Conservation (phyloP, 129 eudicot genomes). For the Scalesia atractyloides region DNA sequence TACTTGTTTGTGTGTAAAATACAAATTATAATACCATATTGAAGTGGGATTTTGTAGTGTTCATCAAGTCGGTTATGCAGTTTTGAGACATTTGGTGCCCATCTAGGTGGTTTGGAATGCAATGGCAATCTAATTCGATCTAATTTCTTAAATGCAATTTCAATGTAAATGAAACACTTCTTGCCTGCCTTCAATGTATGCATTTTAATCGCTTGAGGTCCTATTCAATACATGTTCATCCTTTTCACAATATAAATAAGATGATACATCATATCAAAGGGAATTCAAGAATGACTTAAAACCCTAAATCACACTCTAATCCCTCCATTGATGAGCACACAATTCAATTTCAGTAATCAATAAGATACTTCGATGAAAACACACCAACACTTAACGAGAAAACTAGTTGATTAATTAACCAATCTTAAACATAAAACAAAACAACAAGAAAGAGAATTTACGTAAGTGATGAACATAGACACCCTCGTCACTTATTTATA, state of each 20-base stretch:
- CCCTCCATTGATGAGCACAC: background rate
- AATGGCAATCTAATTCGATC: too few relatives aligned
- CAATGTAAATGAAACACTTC: background rate
- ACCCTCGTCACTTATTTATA: conserved; percentile 37
- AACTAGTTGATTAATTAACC: background rate
- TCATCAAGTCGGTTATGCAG: too few relatives aligned
- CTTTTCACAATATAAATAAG: background rate
- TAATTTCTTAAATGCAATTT: too few relatives aligned
- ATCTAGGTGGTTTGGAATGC: too few relatives aligned
- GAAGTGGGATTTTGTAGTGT: too few relatives aligned
- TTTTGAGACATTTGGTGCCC: too few relatives aligned
- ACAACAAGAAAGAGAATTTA: background rate
- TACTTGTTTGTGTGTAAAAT: too few relatives aligned
- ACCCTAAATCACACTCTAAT: conserved; percentile 11
- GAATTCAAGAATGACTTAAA: background rate
- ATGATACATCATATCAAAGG: background rate
- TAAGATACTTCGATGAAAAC: background rate
- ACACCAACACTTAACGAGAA: background rate
- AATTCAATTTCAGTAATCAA: background rate
- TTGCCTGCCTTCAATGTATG: background rate
- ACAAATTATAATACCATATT: too few relatives aligned
- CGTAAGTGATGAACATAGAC: conserved; percentile 21
- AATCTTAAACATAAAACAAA: background rate
- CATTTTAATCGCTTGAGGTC: background rate
- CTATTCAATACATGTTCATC: background rate